phyloP scores from a whole-genome alignment of 179 eudicot species.

The Drosera spatulata region DNA sequence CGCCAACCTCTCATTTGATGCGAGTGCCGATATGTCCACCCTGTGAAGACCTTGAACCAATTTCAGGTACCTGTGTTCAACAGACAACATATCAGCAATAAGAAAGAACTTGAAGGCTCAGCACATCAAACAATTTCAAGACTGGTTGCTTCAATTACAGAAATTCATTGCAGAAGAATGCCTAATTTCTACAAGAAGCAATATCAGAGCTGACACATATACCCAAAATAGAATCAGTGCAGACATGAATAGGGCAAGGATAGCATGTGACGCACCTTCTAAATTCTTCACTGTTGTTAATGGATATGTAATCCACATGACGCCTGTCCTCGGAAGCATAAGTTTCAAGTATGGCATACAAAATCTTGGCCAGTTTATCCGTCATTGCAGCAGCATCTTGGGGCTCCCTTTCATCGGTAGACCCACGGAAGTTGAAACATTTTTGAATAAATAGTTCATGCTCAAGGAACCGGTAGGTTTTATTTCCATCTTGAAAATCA shows the following conservation, averaged over 20 bases:
- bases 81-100: not conserved
- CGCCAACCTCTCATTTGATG: constrained; percentile 56
- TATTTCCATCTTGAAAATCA: constrained; percentile 68
- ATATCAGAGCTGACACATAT: constrained; percentile 1
- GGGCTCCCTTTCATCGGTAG: constrained; percentile 56
- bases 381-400: constrained; percentile 39
- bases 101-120: not conserved
- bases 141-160: too few species aligned
- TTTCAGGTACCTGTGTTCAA: constrained; percentile 48
- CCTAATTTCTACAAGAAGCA: too few species aligned
- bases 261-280: constrained; percentile 34
- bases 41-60: constrained; percentile 64
- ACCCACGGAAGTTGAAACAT: constrained; percentile 76
- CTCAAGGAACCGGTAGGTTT: constrained; percentile 68
- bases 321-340: constrained; percentile 72
- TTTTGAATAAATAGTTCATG: constrained; percentile 73
- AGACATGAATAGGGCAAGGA: too few species aligned
- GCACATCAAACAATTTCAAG: too few species aligned
- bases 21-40: constrained; percentile 41
- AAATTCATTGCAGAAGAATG: too few species aligned
- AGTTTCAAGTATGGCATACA: constrained; percentile 88
- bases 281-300: constrained; percentile 92
- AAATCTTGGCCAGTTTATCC: constrained; percentile 49
- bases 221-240: too few species aligned
- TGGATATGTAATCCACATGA: constrained; percentile 59